Base-by-base conservation (phyloP, 441 rosid genomes). In the Erysimum cheiri region DNA sequence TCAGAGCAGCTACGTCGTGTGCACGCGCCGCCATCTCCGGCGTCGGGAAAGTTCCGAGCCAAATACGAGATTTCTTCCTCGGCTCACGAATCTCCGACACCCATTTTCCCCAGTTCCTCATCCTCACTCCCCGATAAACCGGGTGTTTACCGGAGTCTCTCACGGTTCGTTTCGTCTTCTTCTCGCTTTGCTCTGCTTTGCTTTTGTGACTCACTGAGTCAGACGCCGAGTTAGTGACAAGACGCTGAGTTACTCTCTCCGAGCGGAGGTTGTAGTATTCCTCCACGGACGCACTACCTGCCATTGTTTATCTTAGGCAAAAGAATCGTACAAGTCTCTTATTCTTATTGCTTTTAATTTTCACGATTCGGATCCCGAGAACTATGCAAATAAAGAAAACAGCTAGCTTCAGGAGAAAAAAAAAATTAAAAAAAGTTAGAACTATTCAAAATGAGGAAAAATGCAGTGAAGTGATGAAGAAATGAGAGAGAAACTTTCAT, bases 11-110 rank as follows among this genome's bases (percentile, higher is more conserved):
- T 77, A 90, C 96, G 74, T 93, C 98, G 28, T 93, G 98, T 3
- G 98, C 97, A 37, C 97, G 81, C 0, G 97, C 98, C 2, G 98
- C 98, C 98, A 90, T 90, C 75, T 93, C 97, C 2, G 97, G 85
- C 0, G 91, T 86, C 39, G 92, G 87, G 28, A 86, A 90, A 3
- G 98, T 90, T 1, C 98, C 97, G 0, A 93, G 86, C 98, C 98
- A 93, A 0, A 77, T 71, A 22, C 80, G 63, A 0, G 76, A 71
- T 22, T 77, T 77, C 67, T 77, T 77, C 54, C 56, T 71, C 24
- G 80, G 80, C 28, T 77, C 77, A 14, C 80, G 76, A 22, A 77
- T 77, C 60, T 77, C 80, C 17, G 80, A 77, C n/a, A 77, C 80
- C 80, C 80, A 77, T 71, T 77, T 77, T 3, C 80, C 80, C 80